These are phyloP conservation scores for Citrus hindsii DNA, from an alignment of 345 rosid genomes.

Conservation along the genomic window DNA sequence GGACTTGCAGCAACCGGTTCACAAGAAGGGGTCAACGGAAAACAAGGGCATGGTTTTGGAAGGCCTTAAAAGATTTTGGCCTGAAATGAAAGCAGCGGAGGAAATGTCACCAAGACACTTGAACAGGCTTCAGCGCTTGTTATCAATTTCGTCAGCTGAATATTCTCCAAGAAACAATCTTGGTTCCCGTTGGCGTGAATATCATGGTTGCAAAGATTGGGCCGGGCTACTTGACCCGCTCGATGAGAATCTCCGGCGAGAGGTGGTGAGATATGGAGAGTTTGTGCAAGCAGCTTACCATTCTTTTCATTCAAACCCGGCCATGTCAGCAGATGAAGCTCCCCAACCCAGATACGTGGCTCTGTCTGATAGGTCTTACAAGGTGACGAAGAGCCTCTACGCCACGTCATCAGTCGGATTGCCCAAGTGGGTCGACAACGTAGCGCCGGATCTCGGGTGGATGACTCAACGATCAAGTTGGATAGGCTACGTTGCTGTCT, in stretches of 20 bases:
- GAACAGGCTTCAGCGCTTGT: conserved; percentile 63
- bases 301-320: conserved; percentile 76
- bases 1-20: not conserved
- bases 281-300: conserved; percentile 51
- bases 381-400: conserved; percentile 72
- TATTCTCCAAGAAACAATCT: conserved; percentile 82
- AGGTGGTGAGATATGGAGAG: conserved; percentile 58
- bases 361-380: conserved; percentile 62
- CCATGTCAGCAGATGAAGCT: conserved; percentile 49
- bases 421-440: conserved; percentile 80
- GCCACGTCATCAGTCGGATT: conserved; percentile 85
- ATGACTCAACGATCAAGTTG: conserved; percentile 95
- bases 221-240: conserved; percentile 55
- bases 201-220: conserved; percentile 52
- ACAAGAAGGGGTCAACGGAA: conserved; percentile 16
- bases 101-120: conserved; percentile 86
- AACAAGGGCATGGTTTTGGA: conserved; percentile 29
- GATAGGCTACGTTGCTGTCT: conserved; percentile 92
- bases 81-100: conserved; percentile 76
- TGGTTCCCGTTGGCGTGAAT: conserved; percentile 75
- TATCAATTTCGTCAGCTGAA: conserved; percentile 55
- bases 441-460: conserved; percentile 88
- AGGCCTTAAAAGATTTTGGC: conserved; percentile 75
- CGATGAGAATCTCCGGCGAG: conserved; percentile 62
- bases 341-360: conserved; percentile 59